Percentiles rank a stretch among this genome's conserved stretches.
These are phyloP conservation scores for Macadamia tetraphylla DNA, from an alignment of 164 flowering plant species.

Conservation along the genomic window DNA sequence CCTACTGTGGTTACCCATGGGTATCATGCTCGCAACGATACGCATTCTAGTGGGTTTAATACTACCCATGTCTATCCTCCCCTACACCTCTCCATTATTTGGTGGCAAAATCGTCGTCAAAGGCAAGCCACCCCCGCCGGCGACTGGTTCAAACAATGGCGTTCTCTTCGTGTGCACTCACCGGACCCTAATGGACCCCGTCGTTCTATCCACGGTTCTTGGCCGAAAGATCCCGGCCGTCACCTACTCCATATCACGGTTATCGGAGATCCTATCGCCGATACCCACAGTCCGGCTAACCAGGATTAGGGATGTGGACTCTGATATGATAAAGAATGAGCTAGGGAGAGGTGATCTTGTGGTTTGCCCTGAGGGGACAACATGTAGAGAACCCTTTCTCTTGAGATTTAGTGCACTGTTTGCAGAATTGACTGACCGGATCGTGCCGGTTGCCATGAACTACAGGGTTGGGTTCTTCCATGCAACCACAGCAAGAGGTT, in stretches of 20 bases:
- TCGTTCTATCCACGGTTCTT: slow-evolving; percentile 70
- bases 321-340: slow-evolving; percentile 50
- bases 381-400: slow-evolving; percentile 88
- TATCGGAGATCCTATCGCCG: slow-evolving; percentile 86
- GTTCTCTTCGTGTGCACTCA: slow-evolving; percentile 94
- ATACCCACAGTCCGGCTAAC: slow-evolving; percentile 87
- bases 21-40: slow-evolving; percentile 52
- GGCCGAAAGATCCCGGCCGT: slow-evolving; percentile 74
- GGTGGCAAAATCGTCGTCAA: slow-evolving; percentile 60
- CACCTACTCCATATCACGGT: slow-evolving; percentile 85
- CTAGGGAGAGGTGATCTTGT: slow-evolving; percentile 66
- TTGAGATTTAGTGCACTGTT: slow-evolving; percentile 86
- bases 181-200: slow-evolving; percentile 94
- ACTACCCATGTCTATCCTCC: slow-evolving; percentile 54
- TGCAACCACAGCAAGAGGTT: slow-evolving; percentile 92
- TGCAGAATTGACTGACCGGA: slow-evolving; percentile 84
- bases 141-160: slow-evolving; percentile 44
- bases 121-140: slow-evolving; percentile 74
- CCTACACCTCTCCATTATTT: slow-evolving; percentile 39
- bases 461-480: slow-evolving; percentile 87
- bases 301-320: slow-evolving; percentile 68
- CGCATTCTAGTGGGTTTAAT: slow-evolving; percentile 52
- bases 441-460: slow-evolving; percentile 97
- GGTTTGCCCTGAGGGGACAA: slow-evolving; percentile 96
- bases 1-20: slow-evolving; percentile 84